Percentiles rank a stretch among this genome's conserved stretches.
Conservation (phyloP, 192 early-diverging fungal species). For the Glomus cerebriforme region DNA sequence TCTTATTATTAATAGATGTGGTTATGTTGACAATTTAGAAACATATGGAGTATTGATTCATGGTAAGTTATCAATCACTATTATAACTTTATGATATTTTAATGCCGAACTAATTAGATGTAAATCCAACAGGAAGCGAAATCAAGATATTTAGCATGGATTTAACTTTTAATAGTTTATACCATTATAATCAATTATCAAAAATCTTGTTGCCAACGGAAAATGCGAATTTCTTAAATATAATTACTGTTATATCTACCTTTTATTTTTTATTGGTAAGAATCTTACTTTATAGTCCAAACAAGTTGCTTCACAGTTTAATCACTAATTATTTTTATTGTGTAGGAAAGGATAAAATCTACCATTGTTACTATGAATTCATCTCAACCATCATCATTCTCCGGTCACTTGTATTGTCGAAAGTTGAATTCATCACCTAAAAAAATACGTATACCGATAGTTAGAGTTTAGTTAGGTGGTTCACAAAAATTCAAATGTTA, state of each 20-base stretch:
- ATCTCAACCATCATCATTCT: background rate
- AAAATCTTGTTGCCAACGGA: constrained; percentile 2
- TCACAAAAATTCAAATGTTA: too few relatives aligned
- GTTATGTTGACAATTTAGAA: background rate
- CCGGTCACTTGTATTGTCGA: too few relatives aligned
- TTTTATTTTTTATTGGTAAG: constrained; percentile 16
- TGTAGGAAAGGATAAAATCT: constrained; percentile 17
- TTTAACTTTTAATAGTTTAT: background rate
- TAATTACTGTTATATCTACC: background rate
- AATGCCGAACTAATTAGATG: background rate
- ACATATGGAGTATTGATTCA: too few relatives aligned
- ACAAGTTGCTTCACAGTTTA: background rate
- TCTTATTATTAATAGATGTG: background rate
- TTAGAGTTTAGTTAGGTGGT: too few relatives aligned
- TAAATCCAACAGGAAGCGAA: background rate
- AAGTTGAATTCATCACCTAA: background rate
- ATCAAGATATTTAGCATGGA: background rate
- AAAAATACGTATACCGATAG: too few relatives aligned
- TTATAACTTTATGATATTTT: background rate
- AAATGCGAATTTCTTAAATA: constrained; percentile 3
- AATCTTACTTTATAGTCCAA: background rate
- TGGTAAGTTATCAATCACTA: background rate
- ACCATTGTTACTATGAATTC: background rate
- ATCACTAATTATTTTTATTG: background rate
- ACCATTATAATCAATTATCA: background rate